phyloP scores from a whole-genome alignment of 2,329 filamentous ascomycete genomes.

The Orbilia ellipsospora region DNA sequence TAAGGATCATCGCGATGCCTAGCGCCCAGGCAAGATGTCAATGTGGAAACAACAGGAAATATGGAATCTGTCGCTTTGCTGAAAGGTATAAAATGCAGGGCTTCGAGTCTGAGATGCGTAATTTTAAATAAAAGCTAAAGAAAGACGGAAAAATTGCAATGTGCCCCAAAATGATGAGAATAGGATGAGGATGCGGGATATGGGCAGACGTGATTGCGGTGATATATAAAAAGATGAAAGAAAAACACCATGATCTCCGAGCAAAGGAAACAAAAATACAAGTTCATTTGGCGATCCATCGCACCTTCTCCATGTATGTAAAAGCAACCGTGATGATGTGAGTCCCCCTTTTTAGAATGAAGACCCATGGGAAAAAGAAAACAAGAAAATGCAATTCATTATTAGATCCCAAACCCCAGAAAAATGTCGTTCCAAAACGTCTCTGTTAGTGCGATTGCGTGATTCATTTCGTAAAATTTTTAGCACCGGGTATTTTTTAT shows the following conservation, averaged over 20 bases:
- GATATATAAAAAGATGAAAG: constrained; percentile 17
- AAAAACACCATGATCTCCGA: constrained; percentile 44
- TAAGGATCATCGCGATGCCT: constrained; percentile 1
- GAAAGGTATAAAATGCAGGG: constrained; percentile 16
- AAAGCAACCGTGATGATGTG: constrained; percentile 47
- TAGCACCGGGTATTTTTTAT: constrained; percentile 48
- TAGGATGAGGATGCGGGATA: constrained; percentile 17
- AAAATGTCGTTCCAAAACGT: constrained; percentile 53
- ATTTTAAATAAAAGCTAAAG: constrained; percentile 5
- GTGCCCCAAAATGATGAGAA: constrained; percentile 35
- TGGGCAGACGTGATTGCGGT: constrained; percentile 8
- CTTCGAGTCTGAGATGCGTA: constrained; percentile 13
- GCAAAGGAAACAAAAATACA: constrained; percentile 27
- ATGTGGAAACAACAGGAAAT: background rate
- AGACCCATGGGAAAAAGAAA: constrained; percentile 35
- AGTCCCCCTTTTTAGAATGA: constrained; percentile 43
- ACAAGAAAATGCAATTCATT: constrained; percentile 46
- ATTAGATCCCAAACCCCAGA: constrained; percentile 50
- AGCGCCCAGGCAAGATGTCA: background rate
- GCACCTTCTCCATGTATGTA: constrained; percentile 45
- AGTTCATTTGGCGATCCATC: constrained; percentile 29
- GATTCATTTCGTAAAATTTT: constrained; percentile 48
- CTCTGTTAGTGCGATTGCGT: constrained; percentile 46
- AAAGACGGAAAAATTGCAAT: constrained; percentile 11
- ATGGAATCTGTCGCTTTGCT: constrained; percentile 32